Conservation (phyloP, 345 rosid genomes). For the Dimocarpus longan region DNA sequence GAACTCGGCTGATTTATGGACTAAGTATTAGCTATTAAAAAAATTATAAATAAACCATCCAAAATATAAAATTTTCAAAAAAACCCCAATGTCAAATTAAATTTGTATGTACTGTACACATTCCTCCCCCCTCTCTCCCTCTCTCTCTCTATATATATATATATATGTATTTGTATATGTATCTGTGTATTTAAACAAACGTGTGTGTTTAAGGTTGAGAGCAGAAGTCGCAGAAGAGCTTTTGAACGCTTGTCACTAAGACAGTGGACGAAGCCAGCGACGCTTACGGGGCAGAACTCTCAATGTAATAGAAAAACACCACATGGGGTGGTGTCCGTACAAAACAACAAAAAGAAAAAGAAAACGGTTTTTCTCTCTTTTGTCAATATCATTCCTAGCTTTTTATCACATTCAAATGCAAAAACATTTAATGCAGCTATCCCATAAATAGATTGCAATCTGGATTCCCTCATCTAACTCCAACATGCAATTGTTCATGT, state of each 20-base stretch:
- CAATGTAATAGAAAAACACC: slow-evolving; percentile 20
- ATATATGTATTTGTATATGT: too few relatives aligned
- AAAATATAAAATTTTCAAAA: too few relatives aligned
- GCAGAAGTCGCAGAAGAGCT: slow-evolving; percentile 38
- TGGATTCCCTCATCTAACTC: slow-evolving; percentile 9
- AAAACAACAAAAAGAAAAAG: neutral
- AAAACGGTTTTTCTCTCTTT: neutral
- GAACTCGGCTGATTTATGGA: too few relatives aligned
- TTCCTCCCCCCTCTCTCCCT: neutral
- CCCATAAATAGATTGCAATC: slow-evolving; percentile 10
- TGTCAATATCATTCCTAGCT: neutral
- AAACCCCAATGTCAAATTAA: neutral
- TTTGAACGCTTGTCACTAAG: slow-evolving; percentile 37
- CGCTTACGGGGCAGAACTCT: slow-evolving; percentile 24
- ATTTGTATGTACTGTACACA: too few relatives aligned
- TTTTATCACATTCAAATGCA: neutral
- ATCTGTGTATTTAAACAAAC: too few relatives aligned
- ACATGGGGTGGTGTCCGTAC: slow-evolving; percentile 13
- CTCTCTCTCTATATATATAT: neutral
- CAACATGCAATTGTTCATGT: neutral
- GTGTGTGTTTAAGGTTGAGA: slow-evolving; percentile 29
- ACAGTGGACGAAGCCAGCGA: slow-evolving; percentile 25
- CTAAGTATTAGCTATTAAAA: too few relatives aligned
- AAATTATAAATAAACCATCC: neutral
- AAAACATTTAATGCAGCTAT: slow-evolving; percentile 5